Evolutionary conservation across 768 basidiomycete species (phyloP), one percentile per base, ranked within the genome.

Genomic region (Russula sp.): DNA sequence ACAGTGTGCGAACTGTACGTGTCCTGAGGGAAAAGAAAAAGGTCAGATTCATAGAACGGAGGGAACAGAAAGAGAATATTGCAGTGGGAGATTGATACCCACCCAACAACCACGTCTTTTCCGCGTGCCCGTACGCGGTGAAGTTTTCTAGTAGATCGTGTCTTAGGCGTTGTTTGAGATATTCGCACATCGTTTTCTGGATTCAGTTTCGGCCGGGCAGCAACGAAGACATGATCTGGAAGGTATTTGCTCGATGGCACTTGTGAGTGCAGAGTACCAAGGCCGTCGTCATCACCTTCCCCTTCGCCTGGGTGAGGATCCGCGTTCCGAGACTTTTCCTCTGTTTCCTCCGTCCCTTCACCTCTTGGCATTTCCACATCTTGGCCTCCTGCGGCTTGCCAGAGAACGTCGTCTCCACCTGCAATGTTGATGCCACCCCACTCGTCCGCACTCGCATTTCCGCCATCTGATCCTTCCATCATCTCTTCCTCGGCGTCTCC

Each of bases 91-190:
- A 57, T 34, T 24, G 44, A 38, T 14, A 64, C 68, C 51, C 60
- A 68, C 68, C 63, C 68, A 49, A 67, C 16, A 28, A 62, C 51
- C 58, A 69, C 67, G 63, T 69, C 68, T 57, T 67, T 67, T 40
- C 53, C 26, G 56, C 54, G 63, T 56, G 63, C 4, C 16, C 26
- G 38, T 28, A 34, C 52, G 8, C 32, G 48, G 20, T 46, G 56
- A 52, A 36, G 50, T 59, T 54, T 64, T 46, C 49, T 20, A 30
- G 34, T 14, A 49, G 49, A 13, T 61, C 64, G 64, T 52, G 56
- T 50, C 42, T 64, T 36, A 1, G 56, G 51, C 36, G 48, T 49
- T 49, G 49, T n/a, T 46, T 16, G 56, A 34, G 59, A 48, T 2
- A 30, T 26, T 40, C 49, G 55, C 14, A 50, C 34, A n/a, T 30